Conservation (phyloP, 2,329 filamentous ascomycete species). For the Alternaria ventricosa region DNA sequence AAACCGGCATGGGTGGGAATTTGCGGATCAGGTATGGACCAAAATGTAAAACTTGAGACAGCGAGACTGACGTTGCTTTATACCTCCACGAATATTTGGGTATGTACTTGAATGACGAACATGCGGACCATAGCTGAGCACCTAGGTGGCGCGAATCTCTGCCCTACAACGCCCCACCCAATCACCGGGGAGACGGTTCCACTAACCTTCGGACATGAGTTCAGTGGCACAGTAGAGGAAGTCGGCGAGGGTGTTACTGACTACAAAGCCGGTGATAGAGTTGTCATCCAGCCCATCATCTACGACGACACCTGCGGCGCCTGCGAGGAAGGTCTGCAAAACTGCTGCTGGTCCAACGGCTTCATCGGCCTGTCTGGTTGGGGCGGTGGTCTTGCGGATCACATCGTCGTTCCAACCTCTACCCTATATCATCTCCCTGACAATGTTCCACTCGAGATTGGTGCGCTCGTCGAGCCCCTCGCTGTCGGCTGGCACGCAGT, state of each 20-base stretch:
- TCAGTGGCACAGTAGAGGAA: conserved; percentile 60
- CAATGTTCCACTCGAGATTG: conserved; percentile 59
- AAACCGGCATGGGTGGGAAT: conserved; percentile 53
- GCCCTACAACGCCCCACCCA: conserved; percentile 60
- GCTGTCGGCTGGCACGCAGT: conserved; percentile 65
- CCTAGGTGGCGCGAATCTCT: conserved; percentile 54
- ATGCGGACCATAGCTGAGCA: conserved; percentile 5
- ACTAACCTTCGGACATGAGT: conserved; percentile 62
- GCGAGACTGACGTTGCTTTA: conserved; percentile 17
- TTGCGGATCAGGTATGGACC: conserved; percentile 47
- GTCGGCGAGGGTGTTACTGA: conserved; percentile 57
- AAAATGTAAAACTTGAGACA: too few species aligned
- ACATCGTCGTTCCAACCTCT: conserved; percentile 58
- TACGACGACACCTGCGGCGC: conserved; percentile 61
- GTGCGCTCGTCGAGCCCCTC: conserved; percentile 61
- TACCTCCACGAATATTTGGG: conserved; percentile 57
- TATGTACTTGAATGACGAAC: conserved; percentile 8
- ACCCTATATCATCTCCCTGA: conserved; percentile 58
- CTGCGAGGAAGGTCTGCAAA: conserved; percentile 60
- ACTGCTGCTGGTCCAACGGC: conserved; percentile 62
- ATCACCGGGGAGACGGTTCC: conserved; percentile 61
- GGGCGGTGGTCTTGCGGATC: conserved; percentile 61
- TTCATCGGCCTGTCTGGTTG: conserved; percentile 61
- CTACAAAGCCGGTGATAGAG: conserved; percentile 57
- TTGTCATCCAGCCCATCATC: conserved; percentile 61